Percentiles rank a stretch among this genome's conserved stretches.
These are phyloP conservation scores for Fusarium nelsonii DNA, from an alignment of 2,329 filamentous ascomycete species.

Conservation along the genomic window DNA sequence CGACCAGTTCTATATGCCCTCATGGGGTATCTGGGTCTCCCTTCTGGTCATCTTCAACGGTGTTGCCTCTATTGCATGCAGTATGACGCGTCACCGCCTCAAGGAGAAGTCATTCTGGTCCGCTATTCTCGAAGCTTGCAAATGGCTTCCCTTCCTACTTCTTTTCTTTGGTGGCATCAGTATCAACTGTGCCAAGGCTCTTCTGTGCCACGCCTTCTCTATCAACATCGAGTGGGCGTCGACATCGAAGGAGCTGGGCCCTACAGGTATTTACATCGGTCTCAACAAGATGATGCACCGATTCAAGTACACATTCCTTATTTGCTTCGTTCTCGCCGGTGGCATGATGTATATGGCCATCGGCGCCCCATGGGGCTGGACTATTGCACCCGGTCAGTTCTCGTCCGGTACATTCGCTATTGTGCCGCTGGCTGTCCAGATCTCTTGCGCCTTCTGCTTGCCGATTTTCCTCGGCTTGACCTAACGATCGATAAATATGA, in stretches of 20 bases:
- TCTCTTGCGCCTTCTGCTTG: conserved; percentile 42
- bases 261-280: conserved; percentile 50
- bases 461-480: conserved; percentile 47
- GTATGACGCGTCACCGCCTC: conserved; percentile 46
- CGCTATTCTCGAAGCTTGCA: conserved; percentile 44
- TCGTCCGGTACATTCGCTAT: conserved; percentile 47
- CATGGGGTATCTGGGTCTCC: conserved; percentile 72
- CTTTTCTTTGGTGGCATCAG: conserved; percentile 50
- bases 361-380: conserved; percentile 46
- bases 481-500: conserved; percentile 4
- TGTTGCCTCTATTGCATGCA: conserved; percentile 40
- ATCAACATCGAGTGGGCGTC: conserved; percentile 50
- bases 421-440: conserved; percentile 46
- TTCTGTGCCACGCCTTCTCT: conserved; percentile 46
- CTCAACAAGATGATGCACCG: conserved; percentile 59
- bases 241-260: conserved; percentile 47
- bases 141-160: conserved; percentile 48
- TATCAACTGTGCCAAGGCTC: conserved; percentile 48
- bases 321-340: conserved; percentile 41
- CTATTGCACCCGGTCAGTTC: conserved; percentile 42
- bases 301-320: conserved; percentile 55
- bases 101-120: conserved; percentile 47
- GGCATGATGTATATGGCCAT: conserved; percentile 48
- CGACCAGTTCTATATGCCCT: conserved; percentile 76
- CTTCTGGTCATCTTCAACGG: conserved; percentile 47